phyloP scores from a whole-genome alignment of 73 alveolate species.

The Tetrahymena thermophila region DNA sequence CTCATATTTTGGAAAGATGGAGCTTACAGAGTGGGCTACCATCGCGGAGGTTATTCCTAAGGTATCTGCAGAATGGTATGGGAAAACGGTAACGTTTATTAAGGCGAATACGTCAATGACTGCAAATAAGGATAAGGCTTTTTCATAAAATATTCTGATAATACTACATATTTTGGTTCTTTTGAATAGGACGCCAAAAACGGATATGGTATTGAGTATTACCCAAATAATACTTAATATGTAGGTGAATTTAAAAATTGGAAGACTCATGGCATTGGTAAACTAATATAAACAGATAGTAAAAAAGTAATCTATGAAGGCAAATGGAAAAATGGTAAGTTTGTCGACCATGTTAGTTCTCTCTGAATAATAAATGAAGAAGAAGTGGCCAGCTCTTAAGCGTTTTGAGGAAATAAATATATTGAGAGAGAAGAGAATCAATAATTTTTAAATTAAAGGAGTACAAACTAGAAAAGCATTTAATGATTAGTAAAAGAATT shows the following conservation, averaged over 20 bases:
- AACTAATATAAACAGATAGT: not conserved
- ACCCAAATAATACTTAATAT: not conserved
- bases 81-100: not conserved
- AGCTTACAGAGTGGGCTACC: not conserved
- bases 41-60: not conserved
- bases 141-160: not conserved
- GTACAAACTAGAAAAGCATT: not conserved
- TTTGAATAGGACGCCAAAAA: not conserved
- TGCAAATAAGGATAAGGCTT: not conserved
- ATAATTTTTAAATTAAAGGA: not conserved
- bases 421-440: not conserved
- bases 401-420: not conserved
- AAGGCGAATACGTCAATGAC: not conserved
- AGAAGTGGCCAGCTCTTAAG: not conserved
- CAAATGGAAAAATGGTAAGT: not conserved
- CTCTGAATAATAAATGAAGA: not conserved
- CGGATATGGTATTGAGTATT: not conserved
- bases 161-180: not conserved
- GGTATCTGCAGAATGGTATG: not conserved
- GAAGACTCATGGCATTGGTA: not conserved
- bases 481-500: not conserved
- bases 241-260: not conserved
- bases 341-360: not conserved
- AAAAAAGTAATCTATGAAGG: not conserved
- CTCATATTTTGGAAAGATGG: not conserved